Conservation (phyloP, 192 early-diverging fungal species). For the Backusella westeae region DNA sequence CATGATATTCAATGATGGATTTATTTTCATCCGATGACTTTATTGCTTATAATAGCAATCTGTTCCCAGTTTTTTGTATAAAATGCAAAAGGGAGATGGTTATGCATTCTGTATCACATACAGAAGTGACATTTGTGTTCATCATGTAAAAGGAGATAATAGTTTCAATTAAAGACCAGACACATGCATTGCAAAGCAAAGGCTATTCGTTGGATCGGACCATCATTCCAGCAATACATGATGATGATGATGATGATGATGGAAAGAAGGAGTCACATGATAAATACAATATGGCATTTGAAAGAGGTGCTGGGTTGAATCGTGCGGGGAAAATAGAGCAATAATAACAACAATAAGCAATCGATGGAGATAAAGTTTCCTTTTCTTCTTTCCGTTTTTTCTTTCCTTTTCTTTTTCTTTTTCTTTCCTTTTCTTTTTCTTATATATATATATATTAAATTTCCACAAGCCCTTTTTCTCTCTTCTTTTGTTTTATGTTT, state of each 20-base stretch:
- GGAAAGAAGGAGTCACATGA: background rate
- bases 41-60: too few relatives aligned
- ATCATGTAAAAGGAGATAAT: background rate
- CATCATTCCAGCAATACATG: background rate
- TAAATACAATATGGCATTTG: background rate
- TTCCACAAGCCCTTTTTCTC: background rate
- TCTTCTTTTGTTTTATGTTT: background rate
- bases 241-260: background rate
- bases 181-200: slow-evolving; percentile 1
- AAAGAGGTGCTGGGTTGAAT: background rate
- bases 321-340: background rate
- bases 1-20: background rate
- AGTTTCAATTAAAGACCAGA: background rate
- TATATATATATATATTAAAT: background rate
- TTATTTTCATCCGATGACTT: too few relatives aligned
- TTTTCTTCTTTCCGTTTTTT: background rate
- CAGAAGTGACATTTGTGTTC: background rate
- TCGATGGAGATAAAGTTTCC: background rate
- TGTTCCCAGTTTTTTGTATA: too few relatives aligned
- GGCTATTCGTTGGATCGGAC: background rate
- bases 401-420: background rate
- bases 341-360: background rate
- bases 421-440: background rate
- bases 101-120: background rate
- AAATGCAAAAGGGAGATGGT: background rate